These are phyloP conservation scores for Arabidopsis arenosa DNA, from an alignment of 345 rosid species.

Conservation along the genomic window DNA sequence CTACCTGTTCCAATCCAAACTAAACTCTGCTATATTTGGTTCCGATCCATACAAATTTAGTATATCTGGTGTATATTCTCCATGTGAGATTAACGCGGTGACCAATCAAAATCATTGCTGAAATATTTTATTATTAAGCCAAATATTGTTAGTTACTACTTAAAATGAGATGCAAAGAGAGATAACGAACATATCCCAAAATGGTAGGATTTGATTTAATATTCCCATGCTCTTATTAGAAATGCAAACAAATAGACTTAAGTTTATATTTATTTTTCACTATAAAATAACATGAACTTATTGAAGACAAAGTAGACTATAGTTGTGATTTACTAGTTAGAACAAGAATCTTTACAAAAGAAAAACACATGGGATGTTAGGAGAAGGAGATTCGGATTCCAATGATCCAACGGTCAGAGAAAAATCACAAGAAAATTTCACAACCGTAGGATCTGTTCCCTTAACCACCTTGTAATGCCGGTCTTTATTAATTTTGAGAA, in stretches of 20 bases:
- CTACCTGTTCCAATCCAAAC: neutral
- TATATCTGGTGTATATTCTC: slow-evolving; percentile 22
- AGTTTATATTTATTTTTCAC: neutral
- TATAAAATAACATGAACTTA: slow-evolving; percentile 1
- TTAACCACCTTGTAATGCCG: slow-evolving; percentile 48
- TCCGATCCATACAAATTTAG: slow-evolving; percentile 1
- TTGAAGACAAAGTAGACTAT: neutral
- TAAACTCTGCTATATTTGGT: slow-evolving; percentile 7
- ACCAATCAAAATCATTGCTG: slow-evolving; percentile 29
- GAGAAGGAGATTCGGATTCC: slow-evolving; percentile 31
- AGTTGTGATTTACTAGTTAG: slow-evolving; percentile 43
- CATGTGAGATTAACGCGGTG: slow-evolving; percentile 24
- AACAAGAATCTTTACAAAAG: slow-evolving; percentile 38
- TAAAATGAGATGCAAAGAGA: slow-evolving; percentile 5
- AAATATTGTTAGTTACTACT: neutral
- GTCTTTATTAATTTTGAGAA: slow-evolving; percentile 37
- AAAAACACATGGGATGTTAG: slow-evolving; percentile 45
- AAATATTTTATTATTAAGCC: slow-evolving; percentile 17
- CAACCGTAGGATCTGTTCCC: slow-evolving; percentile 50
- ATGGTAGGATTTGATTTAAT: slow-evolving; percentile 30
- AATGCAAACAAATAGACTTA: slow-evolving; percentile 25
- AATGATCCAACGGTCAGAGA: slow-evolving; percentile 38
- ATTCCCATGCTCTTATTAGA: slow-evolving; percentile 35
- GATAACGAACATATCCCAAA: slow-evolving; percentile 44
- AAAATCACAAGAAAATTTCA: slow-evolving; percentile 33